Conservation (phyloP, 768 basidiomycete genomes). For the Agaricus subrufescens region DNA sequence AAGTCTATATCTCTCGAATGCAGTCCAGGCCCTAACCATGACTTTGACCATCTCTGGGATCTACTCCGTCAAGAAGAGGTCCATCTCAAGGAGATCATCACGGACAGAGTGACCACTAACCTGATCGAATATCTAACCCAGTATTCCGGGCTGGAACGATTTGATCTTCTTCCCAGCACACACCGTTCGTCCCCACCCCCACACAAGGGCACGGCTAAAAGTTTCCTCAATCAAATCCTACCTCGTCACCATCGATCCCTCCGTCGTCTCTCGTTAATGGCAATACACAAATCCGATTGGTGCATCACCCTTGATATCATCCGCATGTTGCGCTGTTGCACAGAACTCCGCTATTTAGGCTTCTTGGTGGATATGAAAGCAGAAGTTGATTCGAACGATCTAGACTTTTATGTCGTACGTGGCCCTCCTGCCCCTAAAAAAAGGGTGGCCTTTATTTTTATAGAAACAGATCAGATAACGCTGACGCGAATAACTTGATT, state of each 20-base stretch:
- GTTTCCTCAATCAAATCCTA: neutral
- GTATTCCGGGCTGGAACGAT: neutral
- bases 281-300: neutral
- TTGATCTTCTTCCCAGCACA: neutral
- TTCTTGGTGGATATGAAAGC: neutral
- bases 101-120: neutral
- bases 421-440: neutral
- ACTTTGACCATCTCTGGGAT: neutral
- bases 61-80: neutral
- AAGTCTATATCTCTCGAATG: neutral
- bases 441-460: neutral
- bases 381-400: neutral
- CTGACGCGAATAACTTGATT: neutral
- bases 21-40: neutral
- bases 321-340: neutral
- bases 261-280: neutral
- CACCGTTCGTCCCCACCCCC: neutral
- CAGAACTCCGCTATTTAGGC: neutral
- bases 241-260: neutral
- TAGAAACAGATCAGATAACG: neutral
- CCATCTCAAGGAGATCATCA: neutral
- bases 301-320: neutral
- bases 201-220: neutral
- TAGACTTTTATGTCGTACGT: neutral
- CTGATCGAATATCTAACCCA: neutral